phyloP scores from a whole-genome alignment of 768 basidiomycete genomes.

The Podaxis rugospora region DNA sequence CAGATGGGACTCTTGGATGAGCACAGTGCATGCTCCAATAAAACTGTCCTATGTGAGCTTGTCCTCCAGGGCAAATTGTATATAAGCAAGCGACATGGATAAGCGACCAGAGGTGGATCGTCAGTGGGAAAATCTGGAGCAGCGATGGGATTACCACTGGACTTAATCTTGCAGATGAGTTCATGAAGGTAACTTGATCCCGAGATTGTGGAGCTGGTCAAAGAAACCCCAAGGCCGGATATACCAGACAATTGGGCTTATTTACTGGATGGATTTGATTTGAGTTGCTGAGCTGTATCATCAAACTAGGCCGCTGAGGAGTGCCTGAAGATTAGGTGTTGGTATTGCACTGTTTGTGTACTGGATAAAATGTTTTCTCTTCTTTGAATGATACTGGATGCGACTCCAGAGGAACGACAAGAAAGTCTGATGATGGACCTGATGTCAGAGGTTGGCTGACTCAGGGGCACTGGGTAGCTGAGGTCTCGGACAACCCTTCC shows the following conservation, averaged over 20 bases:
- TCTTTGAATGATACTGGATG: too few species aligned
- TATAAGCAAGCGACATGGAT: constrained; percentile 25
- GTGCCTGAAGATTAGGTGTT: too few species aligned
- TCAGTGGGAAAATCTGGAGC: constrained; percentile 26
- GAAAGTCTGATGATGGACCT: too few species aligned
- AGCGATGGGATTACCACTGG: constrained; percentile 21
- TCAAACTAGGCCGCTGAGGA: too few species aligned
- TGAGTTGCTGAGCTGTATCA: constrained; percentile 2
- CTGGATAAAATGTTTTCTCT: too few species aligned
- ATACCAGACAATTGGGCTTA: constrained; percentile 22
- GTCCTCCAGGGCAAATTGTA: constrained; percentile 10
- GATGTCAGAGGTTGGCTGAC: too few species aligned
- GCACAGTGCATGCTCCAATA: constrained; percentile 20
- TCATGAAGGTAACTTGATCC: constrained; percentile 19
- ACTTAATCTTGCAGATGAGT: constrained; percentile 25
- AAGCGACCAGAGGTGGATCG: constrained; percentile 21
- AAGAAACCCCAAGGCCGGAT: constrained; percentile 19
- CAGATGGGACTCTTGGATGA: constrained; percentile 22
- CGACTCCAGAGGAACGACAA: too few species aligned
- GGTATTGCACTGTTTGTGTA: too few species aligned
- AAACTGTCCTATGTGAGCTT: constrained; percentile 11
- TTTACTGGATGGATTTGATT: constrained; percentile 19
- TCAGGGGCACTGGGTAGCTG: too few species aligned
- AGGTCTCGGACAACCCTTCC: too few species aligned
- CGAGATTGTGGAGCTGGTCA: constrained; percentile 16